These are phyloP conservation scores for Brassica balearica DNA, from an alignment of 441 rosid genomes.

Conservation along the genomic window DNA sequence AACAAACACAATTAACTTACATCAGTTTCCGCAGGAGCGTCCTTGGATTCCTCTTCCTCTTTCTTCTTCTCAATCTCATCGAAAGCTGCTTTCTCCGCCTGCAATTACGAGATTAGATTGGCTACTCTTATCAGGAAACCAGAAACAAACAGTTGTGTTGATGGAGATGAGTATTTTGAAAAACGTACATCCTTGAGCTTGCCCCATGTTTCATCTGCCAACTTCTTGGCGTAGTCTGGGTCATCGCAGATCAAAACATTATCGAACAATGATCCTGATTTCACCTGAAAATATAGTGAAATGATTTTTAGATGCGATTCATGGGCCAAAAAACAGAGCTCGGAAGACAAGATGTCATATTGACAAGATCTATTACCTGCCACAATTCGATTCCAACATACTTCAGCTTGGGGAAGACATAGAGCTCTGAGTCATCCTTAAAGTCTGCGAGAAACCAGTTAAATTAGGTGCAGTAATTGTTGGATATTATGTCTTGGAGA, in stretches of 20 bases:
- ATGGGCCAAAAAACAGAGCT: neutral
- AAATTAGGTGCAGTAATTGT: neutral
- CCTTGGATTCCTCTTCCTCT: constrained; percentile 89
- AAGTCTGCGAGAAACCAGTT: constrained; percentile 52
- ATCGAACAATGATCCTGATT: neutral
- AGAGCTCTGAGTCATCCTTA: constrained; percentile 38
- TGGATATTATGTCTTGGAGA: neutral
- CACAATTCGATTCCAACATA: constrained; percentile 93
- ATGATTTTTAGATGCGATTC: neutral
- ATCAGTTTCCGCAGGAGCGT: constrained; percentile 70
- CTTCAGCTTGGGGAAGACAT: constrained; percentile 84
- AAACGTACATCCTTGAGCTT: constrained; percentile 85
- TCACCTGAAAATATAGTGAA: neutral
- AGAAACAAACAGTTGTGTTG: constrained; percentile 9
- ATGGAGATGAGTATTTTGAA: neutral
- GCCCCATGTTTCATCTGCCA: constrained; percentile 95
- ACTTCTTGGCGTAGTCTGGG: constrained; percentile 78
- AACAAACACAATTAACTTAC: constrained; percentile 47
- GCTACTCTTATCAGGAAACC: constrained; percentile 17
- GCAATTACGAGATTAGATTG: constrained; percentile 35
- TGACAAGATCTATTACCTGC: constrained; percentile 65
- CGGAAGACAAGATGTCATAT: neutral
- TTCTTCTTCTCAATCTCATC: constrained; percentile 87
- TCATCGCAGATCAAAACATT: constrained; percentile 59
- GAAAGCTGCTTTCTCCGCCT: constrained; percentile 95